Conservation (phyloP, 176 grass and related monocot genomes). For the Phragmites australis region DNA sequence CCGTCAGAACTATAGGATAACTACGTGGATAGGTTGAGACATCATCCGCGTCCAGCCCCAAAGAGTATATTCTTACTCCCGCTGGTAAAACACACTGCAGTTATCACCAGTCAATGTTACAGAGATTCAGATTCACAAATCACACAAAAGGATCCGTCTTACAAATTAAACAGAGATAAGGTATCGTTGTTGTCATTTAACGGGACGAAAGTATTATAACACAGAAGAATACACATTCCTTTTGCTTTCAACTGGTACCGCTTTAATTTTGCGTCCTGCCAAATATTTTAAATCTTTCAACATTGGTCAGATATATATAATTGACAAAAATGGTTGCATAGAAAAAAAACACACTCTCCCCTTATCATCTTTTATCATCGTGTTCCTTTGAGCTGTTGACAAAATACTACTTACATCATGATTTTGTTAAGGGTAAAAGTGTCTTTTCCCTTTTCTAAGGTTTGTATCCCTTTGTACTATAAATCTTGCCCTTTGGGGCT, state of each 20-base stretch:
- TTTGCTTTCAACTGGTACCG: not conserved
- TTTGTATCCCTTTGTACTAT: not conserved
- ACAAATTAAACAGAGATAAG: slow-evolving; percentile 18
- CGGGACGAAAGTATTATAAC: slow-evolving; percentile 7
- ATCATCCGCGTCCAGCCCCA: slow-evolving; percentile 68
- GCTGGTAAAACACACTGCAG: slow-evolving; percentile 98
- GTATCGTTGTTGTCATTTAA: slow-evolving; percentile 21
- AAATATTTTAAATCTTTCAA: slow-evolving; percentile 13
- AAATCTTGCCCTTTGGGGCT: not conserved
- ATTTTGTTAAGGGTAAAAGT: not conserved
- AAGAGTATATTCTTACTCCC: slow-evolving; percentile 96
- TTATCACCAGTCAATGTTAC: slow-evolving; percentile 39
- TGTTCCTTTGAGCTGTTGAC: not conserved
- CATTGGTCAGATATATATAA: not conserved
- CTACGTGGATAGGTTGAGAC: slow-evolving; percentile 73
- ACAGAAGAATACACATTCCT: not conserved
- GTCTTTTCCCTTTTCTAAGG: not conserved
- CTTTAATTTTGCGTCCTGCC: not conserved
- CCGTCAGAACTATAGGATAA: slow-evolving; percentile 99
- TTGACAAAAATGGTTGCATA: slow-evolving; percentile 2
- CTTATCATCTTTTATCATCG: not conserved
- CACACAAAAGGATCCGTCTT: not conserved
- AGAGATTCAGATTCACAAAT: slow-evolving; percentile 30
- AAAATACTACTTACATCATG: not conserved
- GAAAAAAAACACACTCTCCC: not conserved